Base-by-base conservation (phyloP, 345 rosid species). In the Euphorbia peplus region DNA sequence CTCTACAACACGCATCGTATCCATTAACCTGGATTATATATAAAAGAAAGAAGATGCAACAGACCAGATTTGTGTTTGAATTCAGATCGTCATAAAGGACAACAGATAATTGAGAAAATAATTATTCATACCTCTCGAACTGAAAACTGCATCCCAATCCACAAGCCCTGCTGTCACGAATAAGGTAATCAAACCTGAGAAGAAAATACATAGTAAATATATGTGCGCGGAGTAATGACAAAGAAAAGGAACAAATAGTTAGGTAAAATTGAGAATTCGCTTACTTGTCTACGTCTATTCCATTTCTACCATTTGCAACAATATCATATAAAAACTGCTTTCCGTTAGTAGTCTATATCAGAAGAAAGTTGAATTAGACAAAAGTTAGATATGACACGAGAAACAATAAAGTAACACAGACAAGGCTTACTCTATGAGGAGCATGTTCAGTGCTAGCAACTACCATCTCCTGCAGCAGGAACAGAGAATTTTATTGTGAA, bases 231-330 rank as follows among this genome's bases (percentile, higher is more conserved):
- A 19, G 8, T 37, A 30, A 8, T 10, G 10, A 18, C 11, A 44
- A 55, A 48, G 11, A 62, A 4, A 51, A 42, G 50, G 13, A 52
- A 50, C 16, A 18, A 14, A 13, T 6, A 35, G 28, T 0, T n/a
- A n/a, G 19, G 55, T 8, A 26, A 28, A 8, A 26, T 12, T 35
- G 16, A 50, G 62, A 50, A n/a, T 25, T 56, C 42, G 67, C 75
- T 66, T 60, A 76, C 79, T 76, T 76, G 68, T 76, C 79, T 28
- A 76, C 79, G 61, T 70, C 79, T 59, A 70, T 66, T 12, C 79
- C 79, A 53, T 76, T 76, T 48, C 75, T 71, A 61, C 75, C 79
- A 60, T 76, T 76, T 42, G 79, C 79, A 52, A 76, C 79, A 66
- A 76, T 76, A 19, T 76, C 79, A 76, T 70, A 70, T 0, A 76